phyloP scores from a whole-genome alignment of 179 eudicot genomes.

The Drosera spatulata region DNA sequence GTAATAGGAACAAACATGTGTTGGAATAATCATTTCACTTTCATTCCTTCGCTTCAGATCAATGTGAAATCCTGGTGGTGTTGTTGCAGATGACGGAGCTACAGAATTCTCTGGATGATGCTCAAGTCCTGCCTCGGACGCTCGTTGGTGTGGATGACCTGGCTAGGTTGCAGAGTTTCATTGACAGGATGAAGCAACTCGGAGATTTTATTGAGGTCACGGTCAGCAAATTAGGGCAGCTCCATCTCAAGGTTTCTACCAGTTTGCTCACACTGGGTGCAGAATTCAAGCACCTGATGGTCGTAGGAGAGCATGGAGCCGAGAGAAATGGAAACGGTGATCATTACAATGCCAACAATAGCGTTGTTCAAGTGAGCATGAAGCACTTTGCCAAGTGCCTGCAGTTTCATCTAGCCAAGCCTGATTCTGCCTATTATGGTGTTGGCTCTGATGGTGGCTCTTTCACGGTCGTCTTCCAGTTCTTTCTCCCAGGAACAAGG shows the following conservation, averaged over 20 bases:
- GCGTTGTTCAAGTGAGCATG: slow-evolving; percentile 55
- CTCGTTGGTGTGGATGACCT: slow-evolving; percentile 65
- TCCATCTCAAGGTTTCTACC: slow-evolving; percentile 65
- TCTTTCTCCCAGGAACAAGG: slow-evolving; percentile 70
- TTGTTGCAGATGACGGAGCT: slow-evolving; percentile 25
- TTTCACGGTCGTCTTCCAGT: slow-evolving; percentile 80
- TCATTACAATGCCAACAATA: neutral
- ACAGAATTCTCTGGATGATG: slow-evolving; percentile 53
- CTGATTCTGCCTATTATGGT: slow-evolving; percentile 83
- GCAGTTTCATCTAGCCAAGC: slow-evolving; percentile 78
- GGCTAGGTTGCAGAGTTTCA: slow-evolving; percentile 42
- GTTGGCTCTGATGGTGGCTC: slow-evolving; percentile 61
- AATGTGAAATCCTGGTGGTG: too few species aligned
- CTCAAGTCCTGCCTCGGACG: slow-evolving; percentile 66
- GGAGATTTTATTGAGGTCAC: slow-evolving; percentile 64
- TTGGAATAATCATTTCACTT: too few species aligned
- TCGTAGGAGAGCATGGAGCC: slow-evolving; percentile 41
- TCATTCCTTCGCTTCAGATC: too few species aligned
- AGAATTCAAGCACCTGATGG: slow-evolving; percentile 51
- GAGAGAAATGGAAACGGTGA: slow-evolving; percentile 5
- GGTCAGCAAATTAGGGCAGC: slow-evolving; percentile 48
- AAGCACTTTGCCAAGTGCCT: slow-evolving; percentile 83
- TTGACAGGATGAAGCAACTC: slow-evolving; percentile 78
- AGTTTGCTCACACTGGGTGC: slow-evolving; percentile 79
- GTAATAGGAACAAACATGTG: too few species aligned